Conservation (phyloP, 495 filamentous ascomycete species). For the Penicillium lividum region DNA sequence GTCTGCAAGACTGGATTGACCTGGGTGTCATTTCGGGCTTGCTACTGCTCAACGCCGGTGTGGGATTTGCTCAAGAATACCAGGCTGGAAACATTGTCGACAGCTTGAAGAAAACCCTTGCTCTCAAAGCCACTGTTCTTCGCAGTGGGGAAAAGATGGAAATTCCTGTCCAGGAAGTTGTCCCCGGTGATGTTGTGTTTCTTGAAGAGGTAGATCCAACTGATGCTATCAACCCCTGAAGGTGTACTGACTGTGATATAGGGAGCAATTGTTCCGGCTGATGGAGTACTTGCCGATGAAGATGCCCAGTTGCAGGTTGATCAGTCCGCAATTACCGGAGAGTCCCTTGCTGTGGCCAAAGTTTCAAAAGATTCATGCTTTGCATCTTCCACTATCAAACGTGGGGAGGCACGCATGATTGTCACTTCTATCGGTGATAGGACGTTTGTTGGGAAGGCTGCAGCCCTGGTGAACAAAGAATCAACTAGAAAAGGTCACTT, state of each 20-base stretch:
- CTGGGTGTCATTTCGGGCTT: constrained; percentile 77
- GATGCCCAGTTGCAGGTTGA: constrained; percentile 85
- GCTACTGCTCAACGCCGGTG: constrained; percentile 74
- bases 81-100: constrained; percentile 90
- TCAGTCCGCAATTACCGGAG: constrained; percentile 88
- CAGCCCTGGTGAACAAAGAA: constrained; percentile 78
- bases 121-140: constrained; percentile 80
- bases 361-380: constrained; percentile 75
- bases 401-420: constrained; percentile 80
- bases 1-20: constrained; percentile 76
- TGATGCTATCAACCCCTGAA: not conserved
- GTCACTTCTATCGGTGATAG: constrained; percentile 81
- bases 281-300: constrained; percentile 79
- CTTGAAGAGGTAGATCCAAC: constrained; percentile 66
- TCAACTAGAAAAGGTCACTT: constrained; percentile 76
- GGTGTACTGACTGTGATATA: constrained; percentile 18
- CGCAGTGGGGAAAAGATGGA: constrained; percentile 73
- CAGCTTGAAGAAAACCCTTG: constrained; percentile 87
- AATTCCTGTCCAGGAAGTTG: constrained; percentile 74
- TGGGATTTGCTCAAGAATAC: constrained; percentile 87
- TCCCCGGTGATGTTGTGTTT: constrained; percentile 86
- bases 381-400: constrained; percentile 85
- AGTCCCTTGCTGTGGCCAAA: constrained; percentile 90
- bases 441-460: constrained; percentile 87
- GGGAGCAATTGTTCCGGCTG: constrained; percentile 87